These are phyloP conservation scores for Anethum foeniculum DNA, from an alignment of 140 eudicot genomes.

Conservation along the genomic window DNA sequence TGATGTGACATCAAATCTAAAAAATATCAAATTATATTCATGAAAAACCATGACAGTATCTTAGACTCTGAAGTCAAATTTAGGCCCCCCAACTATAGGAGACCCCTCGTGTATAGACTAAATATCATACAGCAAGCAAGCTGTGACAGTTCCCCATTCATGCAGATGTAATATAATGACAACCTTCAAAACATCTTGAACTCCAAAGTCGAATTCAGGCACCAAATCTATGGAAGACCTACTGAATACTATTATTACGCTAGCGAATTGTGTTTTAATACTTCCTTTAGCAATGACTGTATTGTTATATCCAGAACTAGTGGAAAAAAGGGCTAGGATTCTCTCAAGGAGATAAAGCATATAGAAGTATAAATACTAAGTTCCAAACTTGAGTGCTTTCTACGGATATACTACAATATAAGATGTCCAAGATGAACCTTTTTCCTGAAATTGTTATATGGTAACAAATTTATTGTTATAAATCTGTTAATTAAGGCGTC, in stretches of 20 bases:
- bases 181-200: too few species aligned
- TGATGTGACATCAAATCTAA: neutral
- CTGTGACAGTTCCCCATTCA: neutral
- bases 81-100: neutral
- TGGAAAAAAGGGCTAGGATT: neutral
- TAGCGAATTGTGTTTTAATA: neutral
- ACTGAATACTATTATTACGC: neutral
- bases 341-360: neutral
- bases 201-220: neutral
- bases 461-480: neutral
- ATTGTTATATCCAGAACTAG: neutral
- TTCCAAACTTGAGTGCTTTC: neutral
- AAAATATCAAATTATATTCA: neutral
- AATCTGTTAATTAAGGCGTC: neutral
- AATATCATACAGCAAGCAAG: neutral
- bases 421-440: neutral
- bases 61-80: neutral
- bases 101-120: neutral
- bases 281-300: neutral
- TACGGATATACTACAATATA: neutral
- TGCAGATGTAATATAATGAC: neutral
- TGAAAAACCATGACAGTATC: too few species aligned
- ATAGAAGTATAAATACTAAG: neutral
- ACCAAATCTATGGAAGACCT: neutral
- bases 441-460: neutral